A percentile compares a stretch with the other conserved stretches of the same genome.
Conservation (phyloP, 2,329 filamentous ascomycete genomes). For the Alternaria triticina region DNA sequence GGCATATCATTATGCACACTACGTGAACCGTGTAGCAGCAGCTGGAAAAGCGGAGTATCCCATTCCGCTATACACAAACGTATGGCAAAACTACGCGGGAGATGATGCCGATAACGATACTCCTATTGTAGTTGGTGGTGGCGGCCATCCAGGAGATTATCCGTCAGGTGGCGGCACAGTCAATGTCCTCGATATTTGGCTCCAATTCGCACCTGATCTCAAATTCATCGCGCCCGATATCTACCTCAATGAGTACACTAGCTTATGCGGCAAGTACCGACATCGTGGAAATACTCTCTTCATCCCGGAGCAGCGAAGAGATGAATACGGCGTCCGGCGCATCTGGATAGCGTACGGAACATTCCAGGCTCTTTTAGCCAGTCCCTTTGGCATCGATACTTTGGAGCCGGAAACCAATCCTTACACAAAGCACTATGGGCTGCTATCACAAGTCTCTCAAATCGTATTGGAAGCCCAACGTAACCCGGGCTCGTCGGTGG, state of each 20-base stretch:
- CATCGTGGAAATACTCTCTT: constrained; percentile 56
- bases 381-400: constrained; percentile 51
- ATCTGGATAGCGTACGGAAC: constrained; percentile 37
- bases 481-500: constrained; percentile 37
- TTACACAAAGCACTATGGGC: constrained; percentile 50
- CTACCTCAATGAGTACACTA: constrained; percentile 58
- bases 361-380: constrained; percentile 25
- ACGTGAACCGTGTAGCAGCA: constrained; percentile 50
- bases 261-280: constrained; percentile 53
- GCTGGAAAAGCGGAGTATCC: constrained; percentile 52
- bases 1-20: constrained; percentile 54
- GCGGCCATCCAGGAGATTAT: constrained; percentile 53
- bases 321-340: constrained; percentile 47
- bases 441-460: constrained; percentile 46
- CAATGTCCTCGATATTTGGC: constrained; percentile 50
- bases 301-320: constrained; percentile 60
- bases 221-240: constrained; percentile 58
- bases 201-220: constrained; percentile 54
- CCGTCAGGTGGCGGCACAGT: constrained; percentile 53
- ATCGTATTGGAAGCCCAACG: constrained; percentile 48
- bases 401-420: constrained; percentile 37
- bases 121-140: constrained; percentile 52
- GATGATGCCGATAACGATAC: constrained; percentile 27
- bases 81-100: constrained; percentile 53
- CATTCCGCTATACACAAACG: constrained; percentile 55